Evolutionary conservation across 106 monocot species (phyloP).

Genomic region (Dioscorea zingiberensis): DNA sequence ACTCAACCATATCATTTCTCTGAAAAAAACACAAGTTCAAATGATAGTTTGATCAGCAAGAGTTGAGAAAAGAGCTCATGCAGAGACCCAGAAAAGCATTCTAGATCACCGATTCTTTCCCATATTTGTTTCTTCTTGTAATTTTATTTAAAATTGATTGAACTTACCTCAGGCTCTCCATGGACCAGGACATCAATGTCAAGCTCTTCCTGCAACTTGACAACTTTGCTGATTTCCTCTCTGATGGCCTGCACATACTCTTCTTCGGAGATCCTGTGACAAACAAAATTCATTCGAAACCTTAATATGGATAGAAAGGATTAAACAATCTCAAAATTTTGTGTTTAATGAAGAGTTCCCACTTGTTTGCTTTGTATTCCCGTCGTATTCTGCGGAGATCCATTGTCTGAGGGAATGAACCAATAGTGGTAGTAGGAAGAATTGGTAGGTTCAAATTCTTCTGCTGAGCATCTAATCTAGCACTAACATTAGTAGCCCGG

Average conservation of each 20-base stretch:
- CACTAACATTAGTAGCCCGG: slow-evolving; percentile 35
- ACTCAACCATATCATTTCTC: slow-evolving; percentile 65
- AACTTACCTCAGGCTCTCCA: slow-evolving; percentile 66
- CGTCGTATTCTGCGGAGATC: slow-evolving; percentile 40
- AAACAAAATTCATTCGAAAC: background rate
- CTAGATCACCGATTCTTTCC: too few relatives aligned
- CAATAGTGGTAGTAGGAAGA: slow-evolving; percentile 44
- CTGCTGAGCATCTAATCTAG: slow-evolving; percentile 36
- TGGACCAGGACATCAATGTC: slow-evolving; percentile 18
- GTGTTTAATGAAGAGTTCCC: background rate
- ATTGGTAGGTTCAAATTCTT: slow-evolving; percentile 46
- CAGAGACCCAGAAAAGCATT: too few relatives aligned
- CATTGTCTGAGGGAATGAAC: slow-evolving; percentile 51
- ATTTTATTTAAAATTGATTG: too few relatives aligned
- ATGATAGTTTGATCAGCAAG: too few relatives aligned
- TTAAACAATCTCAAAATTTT: background rate
- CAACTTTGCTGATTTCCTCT: slow-evolving; percentile 9
- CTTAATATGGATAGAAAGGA: background rate
- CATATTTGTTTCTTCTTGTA: too few relatives aligned
- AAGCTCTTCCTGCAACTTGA: slow-evolving; percentile 31
- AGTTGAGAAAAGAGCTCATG: too few relatives aligned
- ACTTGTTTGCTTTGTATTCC: slow-evolving; percentile 79
- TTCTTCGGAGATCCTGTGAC: background rate
- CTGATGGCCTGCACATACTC: slow-evolving; percentile 6
- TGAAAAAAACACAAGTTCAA: slow-evolving; percentile 9